Evolutionary conservation across 164 flowering plant species (phyloP), one percentile per base, ranked within the genome.

Genomic region (Aristolochia contorta): DNA sequence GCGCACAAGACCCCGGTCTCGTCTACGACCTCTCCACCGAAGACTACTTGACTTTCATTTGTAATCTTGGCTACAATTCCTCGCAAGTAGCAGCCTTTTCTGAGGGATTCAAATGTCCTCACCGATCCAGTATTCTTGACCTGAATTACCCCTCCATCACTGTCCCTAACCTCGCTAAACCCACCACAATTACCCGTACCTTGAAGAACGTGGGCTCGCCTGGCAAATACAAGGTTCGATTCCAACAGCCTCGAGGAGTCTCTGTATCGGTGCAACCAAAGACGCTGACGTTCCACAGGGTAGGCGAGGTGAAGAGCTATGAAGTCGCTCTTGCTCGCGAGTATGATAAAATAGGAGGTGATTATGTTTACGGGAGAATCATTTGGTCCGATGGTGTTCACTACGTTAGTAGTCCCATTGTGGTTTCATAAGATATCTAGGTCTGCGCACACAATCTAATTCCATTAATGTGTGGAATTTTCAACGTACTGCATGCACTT

Each of bases 341-440:
- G 52, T 8, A 54, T 37, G 7, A 19, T 12, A 27, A 10, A 8
- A 19, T 33, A 30, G 54, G 30, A 41, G 27, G 18, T 13, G 78
- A 67, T 16, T 84, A 84, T 67, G 80, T 59, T 4, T 90, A 80
- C 67, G 97, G 97, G 24, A 25, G 54, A 60, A 24, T 90, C 70
- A 62, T 30, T 37, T 90, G 97, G 97, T 69, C 82, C 2, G 91
- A 91, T 71, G 86, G 89, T 0, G 64, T 56, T 33, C 95, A 87
- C 56, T 33, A 60, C 51, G 97, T 87, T 4, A 78, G 82, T 60
- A 90, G 97, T 66, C 86, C 94, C 0, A 68, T 90, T 58, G 81
- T 68, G 8, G 84, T 87, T 37, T 37, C 43, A 37, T 37, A 10
- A 37, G 43, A 37, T 10, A 37, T 6, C 3, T 37, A 10, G 12